phyloP scores from a whole-genome alignment of 805 yeast species.

The Nakazawaea laoshanensis region DNA sequence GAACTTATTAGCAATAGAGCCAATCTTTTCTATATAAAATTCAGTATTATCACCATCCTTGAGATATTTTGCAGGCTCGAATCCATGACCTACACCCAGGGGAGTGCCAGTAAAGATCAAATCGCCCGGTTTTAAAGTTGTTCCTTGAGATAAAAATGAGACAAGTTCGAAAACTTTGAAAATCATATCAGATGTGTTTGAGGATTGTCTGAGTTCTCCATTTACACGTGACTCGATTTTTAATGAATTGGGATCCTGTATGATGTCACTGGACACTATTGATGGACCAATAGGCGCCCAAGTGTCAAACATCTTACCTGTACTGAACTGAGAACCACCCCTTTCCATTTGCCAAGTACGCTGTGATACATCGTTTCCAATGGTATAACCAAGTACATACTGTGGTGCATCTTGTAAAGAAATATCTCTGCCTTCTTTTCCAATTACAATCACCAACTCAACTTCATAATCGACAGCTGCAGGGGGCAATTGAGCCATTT shows the following conservation, averaged over 20 bases:
- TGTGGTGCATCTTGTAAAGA: conserved; percentile 31
- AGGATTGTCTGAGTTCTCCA: conserved; percentile 37
- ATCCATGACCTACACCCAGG: conserved; percentile 37
- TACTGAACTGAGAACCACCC: conserved; percentile 45
- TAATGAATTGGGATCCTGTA: conserved; percentile 24
- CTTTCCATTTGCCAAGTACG: conserved; percentile 47
- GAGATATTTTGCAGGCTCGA: conserved; percentile 31
- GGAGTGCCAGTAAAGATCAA: conserved; percentile 52
- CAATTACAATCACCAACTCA: conserved; percentile 46
- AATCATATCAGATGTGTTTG: conserved; percentile 38
- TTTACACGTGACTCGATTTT: conserved; percentile 32
- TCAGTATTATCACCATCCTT: conserved; percentile 34
- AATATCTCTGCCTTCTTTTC: conserved; percentile 37
- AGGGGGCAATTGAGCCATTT: conserved; percentile 24
- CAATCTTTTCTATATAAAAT: conserved; percentile 32
- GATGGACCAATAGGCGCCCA: conserved; percentile 55
- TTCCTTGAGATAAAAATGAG: conserved; percentile 40
- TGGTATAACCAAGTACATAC: conserved; percentile 42
- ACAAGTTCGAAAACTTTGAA: conserved; percentile 34
- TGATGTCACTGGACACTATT: conserved; percentile 25
- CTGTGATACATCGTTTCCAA: conserved; percentile 50
- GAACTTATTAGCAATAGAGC: conserved; percentile 27
- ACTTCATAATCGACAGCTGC: conserved; percentile 42
- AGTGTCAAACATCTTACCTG: conserved; percentile 46
- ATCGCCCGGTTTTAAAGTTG: conserved; percentile 46